A percentile compares a stretch with the other conserved stretches of the same genome.
Evolutionary conservation across 2,329 filamentous ascomycete species (phyloP).

Genomic region (Clarireedia homoeocarpa): DNA sequence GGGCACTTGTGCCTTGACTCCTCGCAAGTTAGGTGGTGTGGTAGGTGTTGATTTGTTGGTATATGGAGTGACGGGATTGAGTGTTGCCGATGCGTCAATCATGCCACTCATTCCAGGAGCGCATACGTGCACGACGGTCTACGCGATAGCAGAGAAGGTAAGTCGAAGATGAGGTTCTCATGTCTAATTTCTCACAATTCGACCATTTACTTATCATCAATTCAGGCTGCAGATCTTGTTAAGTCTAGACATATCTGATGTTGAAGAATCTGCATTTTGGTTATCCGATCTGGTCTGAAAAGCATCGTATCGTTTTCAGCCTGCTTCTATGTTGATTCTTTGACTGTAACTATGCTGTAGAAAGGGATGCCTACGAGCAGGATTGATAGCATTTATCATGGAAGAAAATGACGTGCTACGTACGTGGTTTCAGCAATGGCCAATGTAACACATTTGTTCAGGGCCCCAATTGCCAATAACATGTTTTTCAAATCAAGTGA

Average conservation of each 20-base stretch:
- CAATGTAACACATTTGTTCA: too few species aligned
- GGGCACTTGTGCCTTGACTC: neutral
- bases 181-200: neutral
- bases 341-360: too few species aligned
- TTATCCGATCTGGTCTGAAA: too few species aligned
- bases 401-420: too few species aligned
- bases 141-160: neutral
- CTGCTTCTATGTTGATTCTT: too few species aligned
- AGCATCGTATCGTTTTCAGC: too few species aligned
- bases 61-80: neutral
- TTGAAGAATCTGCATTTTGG: neutral
- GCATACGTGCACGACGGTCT: neutral
- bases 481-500: too few species aligned
- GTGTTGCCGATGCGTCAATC: neutral
- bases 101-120: neutral
- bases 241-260: neutral
- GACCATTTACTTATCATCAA: neutral
- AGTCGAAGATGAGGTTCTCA: neutral
- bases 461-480: too few species aligned
- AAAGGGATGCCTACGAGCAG: too few species aligned
- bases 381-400: too few species aligned
- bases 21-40: neutral
- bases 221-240: neutral
- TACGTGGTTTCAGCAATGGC: too few species aligned
- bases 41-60: neutral